These are phyloP conservation scores for Jaenimonas drosophilae DNA, from an alignment of 208 protist genomes.

Conservation along the genomic window DNA sequence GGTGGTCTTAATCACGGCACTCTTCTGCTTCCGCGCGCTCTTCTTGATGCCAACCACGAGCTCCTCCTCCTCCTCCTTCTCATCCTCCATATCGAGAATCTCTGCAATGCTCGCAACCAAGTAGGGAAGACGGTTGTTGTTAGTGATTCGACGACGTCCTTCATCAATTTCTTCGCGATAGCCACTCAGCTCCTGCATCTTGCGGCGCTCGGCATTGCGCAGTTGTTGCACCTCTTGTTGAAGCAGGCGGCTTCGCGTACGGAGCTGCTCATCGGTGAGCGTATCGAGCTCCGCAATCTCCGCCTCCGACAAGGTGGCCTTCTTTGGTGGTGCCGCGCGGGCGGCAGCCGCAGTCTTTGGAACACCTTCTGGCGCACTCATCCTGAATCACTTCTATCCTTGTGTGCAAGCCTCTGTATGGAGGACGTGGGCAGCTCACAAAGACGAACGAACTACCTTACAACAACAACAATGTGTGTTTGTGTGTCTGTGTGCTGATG, in stretches of 20 bases:
- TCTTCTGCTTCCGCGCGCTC: constrained; percentile 84
- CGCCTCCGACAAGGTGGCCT: constrained; percentile 30
- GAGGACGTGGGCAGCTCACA: too few species aligned
- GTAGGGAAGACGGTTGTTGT: constrained; percentile 85
- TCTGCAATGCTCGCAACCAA: constrained; percentile 82
- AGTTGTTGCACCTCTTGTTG: constrained; percentile 66
- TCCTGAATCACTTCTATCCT: too few species aligned
- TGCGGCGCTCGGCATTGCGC: constrained; percentile 41
- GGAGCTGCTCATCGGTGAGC: constrained; percentile 69
- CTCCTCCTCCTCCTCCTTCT: constrained; percentile 64
- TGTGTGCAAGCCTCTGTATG: too few species aligned
- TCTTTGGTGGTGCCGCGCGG: constrained; percentile 9
- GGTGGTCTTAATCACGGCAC: constrained; percentile 98
- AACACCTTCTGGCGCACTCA: constrained; percentile 2
- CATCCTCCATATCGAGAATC: constrained; percentile 75
- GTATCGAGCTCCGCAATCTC: constrained; percentile 62
- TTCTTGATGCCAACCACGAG: constrained; percentile 59
- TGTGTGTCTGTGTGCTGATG: too few species aligned
- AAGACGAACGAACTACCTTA: too few species aligned
- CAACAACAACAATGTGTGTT: too few species aligned
- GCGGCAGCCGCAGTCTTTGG: constrained; percentile 13
- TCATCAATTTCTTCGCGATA: constrained; percentile 56
- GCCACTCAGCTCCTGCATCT: constrained; percentile 31
- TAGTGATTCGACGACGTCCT: constrained; percentile 54
- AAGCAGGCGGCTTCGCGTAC: constrained; percentile 28